Evolutionary conservation across 2,329 filamentous ascomycete species (phyloP), one percentile per base, ranked within the genome.

Genomic region (Myriosclerotinia duriaeana): DNA sequence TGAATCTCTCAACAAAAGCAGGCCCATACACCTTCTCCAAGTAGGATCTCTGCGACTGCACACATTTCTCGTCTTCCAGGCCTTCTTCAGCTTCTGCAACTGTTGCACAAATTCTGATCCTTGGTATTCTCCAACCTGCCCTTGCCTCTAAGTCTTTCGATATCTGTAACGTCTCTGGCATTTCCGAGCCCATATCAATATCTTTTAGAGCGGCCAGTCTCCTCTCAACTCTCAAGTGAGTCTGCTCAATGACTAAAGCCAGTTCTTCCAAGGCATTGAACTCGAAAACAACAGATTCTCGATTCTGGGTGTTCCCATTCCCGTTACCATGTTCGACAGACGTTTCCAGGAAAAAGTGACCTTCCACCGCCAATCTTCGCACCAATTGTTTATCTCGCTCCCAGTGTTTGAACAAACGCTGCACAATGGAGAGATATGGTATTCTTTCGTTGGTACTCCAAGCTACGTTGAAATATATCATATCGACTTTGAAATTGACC

Each of bases 361-460:
- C 30, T 34, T 34, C 30, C 4, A 60, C 56, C 2, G 56, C 56
- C 6, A 60, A 14, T 50, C 42, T 38, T 60, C 44, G 56, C 12
- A 60, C 42, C 22, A n/a, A 15, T 36, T 26, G 20, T 60, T 22
- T 60, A 6, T 48, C 56, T 36, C 22, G 30, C n/a, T 60, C 20
- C 8, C 48, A 60, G 30, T 60, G 5, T 38, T 50, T 30, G 44
- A 60, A 60, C 2, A 60, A 9, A 12, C 56, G 30, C 12, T 50
- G 42, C n/a, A 60, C 34, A n/a, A 60, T 50, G 6, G 56, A 60
- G 14, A 60, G 44, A 48, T 60, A 60, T 15, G 44, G 56, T 22
- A 50, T 2, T 48, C 14, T 5, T 50, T 60, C 56, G 14, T 6
- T 48, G 17, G 56, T 38, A 60, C 30, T 22, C 56, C 56, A 60